Conservation (phyloP, 768 basidiomycete species). For the Lactarius akahatsu region DNA sequence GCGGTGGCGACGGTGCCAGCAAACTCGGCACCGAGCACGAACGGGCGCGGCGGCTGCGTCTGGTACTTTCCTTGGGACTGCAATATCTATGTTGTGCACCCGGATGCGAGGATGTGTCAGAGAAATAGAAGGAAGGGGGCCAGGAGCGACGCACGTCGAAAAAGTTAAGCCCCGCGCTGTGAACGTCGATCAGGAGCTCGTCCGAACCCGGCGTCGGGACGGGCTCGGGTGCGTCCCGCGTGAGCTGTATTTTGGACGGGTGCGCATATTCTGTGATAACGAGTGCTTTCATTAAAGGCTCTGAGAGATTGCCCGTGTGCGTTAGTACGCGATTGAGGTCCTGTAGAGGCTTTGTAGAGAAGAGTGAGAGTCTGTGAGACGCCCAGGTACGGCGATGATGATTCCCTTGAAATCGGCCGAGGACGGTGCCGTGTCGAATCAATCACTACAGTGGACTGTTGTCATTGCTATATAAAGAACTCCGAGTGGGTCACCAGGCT, state of each 20-base stretch:
- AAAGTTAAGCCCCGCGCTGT: constrained; percentile 53
- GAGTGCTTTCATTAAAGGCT: constrained; percentile 67
- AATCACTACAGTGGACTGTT: no score
- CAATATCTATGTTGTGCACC: constrained; percentile 52
- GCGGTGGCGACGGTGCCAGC: constrained; percentile 83
- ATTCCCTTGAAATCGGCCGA: background rate
- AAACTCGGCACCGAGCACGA: constrained; percentile 82
- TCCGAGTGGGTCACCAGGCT: no score
- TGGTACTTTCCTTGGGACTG: constrained; percentile 92
- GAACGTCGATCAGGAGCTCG: constrained; percentile 52
- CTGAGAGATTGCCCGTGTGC: constrained; percentile 3
- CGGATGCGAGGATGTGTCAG: background rate
- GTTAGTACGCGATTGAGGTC: background rate
- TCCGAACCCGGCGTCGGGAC: constrained; percentile 33
- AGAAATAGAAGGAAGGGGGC: background rate
- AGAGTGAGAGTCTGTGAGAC: background rate
- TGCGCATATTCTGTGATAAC: constrained; percentile 63
- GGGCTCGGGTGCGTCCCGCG: constrained; percentile 43
- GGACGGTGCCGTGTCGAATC: no score
- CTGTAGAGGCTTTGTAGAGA: background rate
- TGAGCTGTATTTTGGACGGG: constrained; percentile 43
- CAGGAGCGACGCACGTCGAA: constrained; percentile 38
- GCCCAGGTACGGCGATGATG: background rate
- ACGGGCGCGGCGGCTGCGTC: constrained; percentile 77
- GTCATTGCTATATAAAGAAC: no score